Evolutionary conservation across 495 filamentous ascomycete genomes (phyloP), one percentile per base, ranked within the genome.

Genomic region (Tuber umbilicatum): DNA sequence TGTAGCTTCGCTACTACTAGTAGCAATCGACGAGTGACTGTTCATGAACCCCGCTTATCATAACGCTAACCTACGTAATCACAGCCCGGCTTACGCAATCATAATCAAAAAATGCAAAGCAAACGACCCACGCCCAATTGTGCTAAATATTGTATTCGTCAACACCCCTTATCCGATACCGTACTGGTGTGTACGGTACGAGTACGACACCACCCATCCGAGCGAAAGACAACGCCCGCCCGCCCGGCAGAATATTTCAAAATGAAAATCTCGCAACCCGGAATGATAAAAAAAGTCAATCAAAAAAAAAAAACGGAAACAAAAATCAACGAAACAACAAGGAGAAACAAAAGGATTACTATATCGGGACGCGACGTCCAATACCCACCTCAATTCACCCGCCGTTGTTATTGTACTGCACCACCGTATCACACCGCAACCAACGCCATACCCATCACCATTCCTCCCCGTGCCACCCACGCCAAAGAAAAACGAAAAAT

Each of bases 241-340:
- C 50, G 10, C 23, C 50, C 50, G 35, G 31, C 2, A 64, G 55
- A 35, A 64, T 27, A 60, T 60, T 31, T 60, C 27, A 64, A 64
- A 64, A 31, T 17, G 27, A 64, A 35, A 64, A 35, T 35, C 27
- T 64, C 27, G 14, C 14, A 31, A 35, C 35, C n/a, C 35, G 35
- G 27, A 45, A 69, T 60, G 21, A 41, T 40, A 70, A 41, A 68
- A 19, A 38, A 41, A 74, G 31, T n/a, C 60, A n/a, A 70, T 31
- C 37, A 31, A 50, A 16, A 78, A 38, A 40, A 43, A 27, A 69
- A 12, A 23, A 45, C 40, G 31, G 19, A 70, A 74, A 42, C 19
- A 21, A n/a, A 14, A 67, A 23, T 3, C 19, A 69, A 39, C 10
- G 19, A 6, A 7, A 64, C 4, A 35, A 19, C 35, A 35, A 31